Evolutionary conservation across 306 rosid species (phyloP).

Genomic region (Gastrolobium villosum): DNA sequence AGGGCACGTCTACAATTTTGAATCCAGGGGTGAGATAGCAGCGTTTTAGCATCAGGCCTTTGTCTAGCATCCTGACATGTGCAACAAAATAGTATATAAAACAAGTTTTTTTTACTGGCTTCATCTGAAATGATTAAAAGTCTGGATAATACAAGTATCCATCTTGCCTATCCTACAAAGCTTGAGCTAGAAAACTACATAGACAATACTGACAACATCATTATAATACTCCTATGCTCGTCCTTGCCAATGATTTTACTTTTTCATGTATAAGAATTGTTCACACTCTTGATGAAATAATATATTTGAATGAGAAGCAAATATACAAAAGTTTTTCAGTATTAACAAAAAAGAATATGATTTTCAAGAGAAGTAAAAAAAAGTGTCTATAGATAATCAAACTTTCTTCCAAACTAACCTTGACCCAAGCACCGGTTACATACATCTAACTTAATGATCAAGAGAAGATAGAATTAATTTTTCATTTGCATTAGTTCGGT

Average conservation of each 20-base stretch:
- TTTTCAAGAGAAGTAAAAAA: background rate
- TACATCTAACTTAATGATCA: background rate
- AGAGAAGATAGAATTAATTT: slow-evolving; percentile 14
- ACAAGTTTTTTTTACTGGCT: slow-evolving; percentile 38
- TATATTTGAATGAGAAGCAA: background rate
- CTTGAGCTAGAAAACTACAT: slow-evolving; percentile 23
- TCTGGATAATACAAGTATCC: slow-evolving; percentile 30
- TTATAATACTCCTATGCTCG: background rate
- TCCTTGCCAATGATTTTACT: background rate
- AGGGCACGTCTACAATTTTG: slow-evolving; percentile 82
- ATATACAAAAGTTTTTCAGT: background rate
- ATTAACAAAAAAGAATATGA: background rate
- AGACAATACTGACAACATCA: slow-evolving; percentile 35
- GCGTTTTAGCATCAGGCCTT: slow-evolving; percentile 97
- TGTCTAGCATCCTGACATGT: slow-evolving; percentile 94
- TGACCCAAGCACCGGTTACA: background rate
- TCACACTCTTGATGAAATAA: background rate
- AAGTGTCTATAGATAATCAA: background rate
- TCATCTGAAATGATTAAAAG: slow-evolving; percentile 25
- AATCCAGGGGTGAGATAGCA: slow-evolving; percentile 98
- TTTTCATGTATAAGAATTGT: background rate
- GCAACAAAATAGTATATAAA: slow-evolving; percentile 47
- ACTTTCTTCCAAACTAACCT: background rate
- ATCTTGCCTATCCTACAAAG: slow-evolving; percentile 32
- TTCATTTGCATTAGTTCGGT: background rate